Percentiles rank a stretch among this genome's conserved stretches.
These are phyloP conservation scores for Saposhnikovia divaricata DNA, from an alignment of 129 eudicot genomes.

Conservation along the genomic window DNA sequence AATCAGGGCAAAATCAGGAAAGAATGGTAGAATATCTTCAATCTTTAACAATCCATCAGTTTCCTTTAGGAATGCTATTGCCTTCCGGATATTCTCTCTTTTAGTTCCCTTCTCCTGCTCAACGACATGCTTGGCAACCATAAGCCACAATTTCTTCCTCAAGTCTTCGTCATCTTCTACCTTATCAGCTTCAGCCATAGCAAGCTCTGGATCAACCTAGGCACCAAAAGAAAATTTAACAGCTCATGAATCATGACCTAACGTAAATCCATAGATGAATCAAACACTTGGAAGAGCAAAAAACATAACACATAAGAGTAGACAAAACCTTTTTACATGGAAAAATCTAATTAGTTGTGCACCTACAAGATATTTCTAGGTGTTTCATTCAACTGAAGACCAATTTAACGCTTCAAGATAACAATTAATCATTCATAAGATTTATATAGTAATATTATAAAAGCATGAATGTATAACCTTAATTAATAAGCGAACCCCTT, in stretches of 20 bases:
- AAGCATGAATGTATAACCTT: not conserved
- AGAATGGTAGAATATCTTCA: constrained; percentile 92
- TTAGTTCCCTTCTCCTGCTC: constrained; percentile 93
- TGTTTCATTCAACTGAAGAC: not conserved
- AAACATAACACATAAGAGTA: not conserved
- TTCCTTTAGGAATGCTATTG: constrained; percentile 96
- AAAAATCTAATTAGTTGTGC: not conserved
- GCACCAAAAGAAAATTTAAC: constrained; percentile 12
- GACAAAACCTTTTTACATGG: not conserved
- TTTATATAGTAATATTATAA: not conserved
- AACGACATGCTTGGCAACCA: constrained; percentile 98
- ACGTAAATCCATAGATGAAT: not conserved
- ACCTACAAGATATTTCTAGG: not conserved
- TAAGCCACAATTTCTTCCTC: constrained; percentile 92
- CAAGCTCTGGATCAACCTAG: constrained; percentile 96
- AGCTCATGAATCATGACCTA: not conserved
- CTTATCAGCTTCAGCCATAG: constrained; percentile 98
- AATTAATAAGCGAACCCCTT: no score
- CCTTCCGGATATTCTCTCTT: constrained; percentile 87
- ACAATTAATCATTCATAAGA: not conserved
- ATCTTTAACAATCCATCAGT: constrained; percentile 90
- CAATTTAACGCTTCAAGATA: not conserved
- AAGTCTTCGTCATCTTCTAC: constrained; percentile 97
- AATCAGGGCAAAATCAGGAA: constrained; percentile 86
- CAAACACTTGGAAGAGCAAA: not conserved